These are phyloP conservation scores for Butyriboletus loyo DNA, from an alignment of 768 basidiomycete genomes.

Conservation along the genomic window DNA sequence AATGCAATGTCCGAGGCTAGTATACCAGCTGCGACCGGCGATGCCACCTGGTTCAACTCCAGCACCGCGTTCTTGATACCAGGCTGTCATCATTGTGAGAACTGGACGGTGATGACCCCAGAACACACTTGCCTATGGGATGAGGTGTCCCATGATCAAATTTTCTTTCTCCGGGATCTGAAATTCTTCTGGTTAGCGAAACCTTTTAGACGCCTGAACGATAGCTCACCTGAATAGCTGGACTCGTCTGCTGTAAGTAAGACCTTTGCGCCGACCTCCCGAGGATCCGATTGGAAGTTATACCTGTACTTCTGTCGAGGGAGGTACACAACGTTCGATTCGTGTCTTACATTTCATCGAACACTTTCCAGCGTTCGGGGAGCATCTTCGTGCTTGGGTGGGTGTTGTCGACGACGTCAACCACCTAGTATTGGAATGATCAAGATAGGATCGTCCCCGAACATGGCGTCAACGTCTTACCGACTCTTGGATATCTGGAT, in stretches of 20 bases:
- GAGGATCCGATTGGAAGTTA: conserved; percentile 71
- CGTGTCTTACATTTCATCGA: conserved; percentile 56
- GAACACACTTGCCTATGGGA: conserved; percentile 56
- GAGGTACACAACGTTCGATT: conserved; percentile 2
- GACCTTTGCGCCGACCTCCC: conserved; percentile 57
- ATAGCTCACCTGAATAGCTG: conserved; percentile 51
- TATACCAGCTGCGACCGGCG: conserved; percentile 82
- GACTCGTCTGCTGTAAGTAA: conserved; percentile 64
- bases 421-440: conserved; percentile 42
- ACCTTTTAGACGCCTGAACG: not conserved
- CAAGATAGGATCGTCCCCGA: not conserved
- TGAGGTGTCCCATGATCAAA: conserved; percentile 73
- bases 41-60: conserved; percentile 49
- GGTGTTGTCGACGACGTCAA: conserved; percentile 50
- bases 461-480: conserved; percentile 36
- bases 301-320: conserved; percentile 42
- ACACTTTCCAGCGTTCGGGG: conserved; percentile 49
- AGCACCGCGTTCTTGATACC: conserved; percentile 77
- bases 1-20: conserved; percentile 73
- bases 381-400: conserved; percentile 63
- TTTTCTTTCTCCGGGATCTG: conserved; percentile 34
- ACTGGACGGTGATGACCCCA: not conserved
- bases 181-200: not conserved
- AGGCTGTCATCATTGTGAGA: conserved; percentile 47
- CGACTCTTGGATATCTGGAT: conserved; percentile 61